A percentile compares a stretch with the other conserved stretches of the same genome.
Evolutionary conservation across 1,139 yeast genomes (phyloP).

Genomic region (Scheffersomyces stambukii): DNA sequence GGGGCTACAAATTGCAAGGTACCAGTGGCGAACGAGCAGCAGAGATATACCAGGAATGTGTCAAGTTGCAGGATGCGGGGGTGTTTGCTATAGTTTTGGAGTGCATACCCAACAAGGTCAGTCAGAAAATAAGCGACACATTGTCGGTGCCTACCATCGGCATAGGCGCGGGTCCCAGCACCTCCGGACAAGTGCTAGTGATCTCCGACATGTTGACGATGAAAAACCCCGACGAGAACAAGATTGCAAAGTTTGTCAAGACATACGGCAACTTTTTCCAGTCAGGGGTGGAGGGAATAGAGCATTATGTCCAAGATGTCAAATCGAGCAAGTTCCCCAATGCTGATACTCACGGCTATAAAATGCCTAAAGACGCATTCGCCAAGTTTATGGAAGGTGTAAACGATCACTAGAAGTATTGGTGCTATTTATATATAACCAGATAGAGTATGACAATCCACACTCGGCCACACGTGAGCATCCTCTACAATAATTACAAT

Average conservation of each 20-base stretch:
- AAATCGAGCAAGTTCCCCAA: conserved; percentile 54
- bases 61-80: conserved; percentile 70
- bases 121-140: conserved; percentile 55
- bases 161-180: conserved; percentile 85
- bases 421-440: conserved; percentile 1
- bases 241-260: conserved; percentile 72
- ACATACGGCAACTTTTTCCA: conserved; percentile 54
- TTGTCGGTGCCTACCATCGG: conserved; percentile 83
- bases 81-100: conserved; percentile 75
- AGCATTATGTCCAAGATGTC: conserved; percentile 58
- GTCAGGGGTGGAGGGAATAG: conserved; percentile 49
- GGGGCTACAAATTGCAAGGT: conserved; percentile 91
- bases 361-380: conserved; percentile 63
- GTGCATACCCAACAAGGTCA: conserved; percentile 80
- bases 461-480: no score
- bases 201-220: conserved; percentile 80
- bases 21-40: conserved; percentile 51
- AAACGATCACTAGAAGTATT: no score
- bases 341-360: conserved; percentile 60
- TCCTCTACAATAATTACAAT: no score
- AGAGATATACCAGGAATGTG: conserved; percentile 63
- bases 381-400: conserved; percentile 35
- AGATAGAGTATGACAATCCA: not conserved
- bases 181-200: conserved; percentile 89
- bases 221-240: conserved; percentile 47